Base-by-base conservation (phyloP, 106 monocot genomes). In the Iris macrosiphon region DNA sequence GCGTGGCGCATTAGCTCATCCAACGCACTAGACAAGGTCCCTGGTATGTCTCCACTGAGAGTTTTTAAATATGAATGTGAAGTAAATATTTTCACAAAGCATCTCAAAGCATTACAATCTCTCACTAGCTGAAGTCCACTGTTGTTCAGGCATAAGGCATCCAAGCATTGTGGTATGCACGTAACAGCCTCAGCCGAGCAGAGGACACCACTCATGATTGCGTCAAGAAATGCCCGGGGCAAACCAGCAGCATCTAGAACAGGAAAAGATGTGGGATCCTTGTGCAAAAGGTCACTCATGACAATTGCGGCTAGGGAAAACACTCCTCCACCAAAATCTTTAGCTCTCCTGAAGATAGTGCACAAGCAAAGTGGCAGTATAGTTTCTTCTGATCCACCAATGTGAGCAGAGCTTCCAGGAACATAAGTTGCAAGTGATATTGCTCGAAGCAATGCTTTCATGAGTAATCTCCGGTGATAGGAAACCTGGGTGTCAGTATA, bases 271-370 rank as follows among this genome's bases (percentile, higher is more conserved):
- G 80, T 84, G 15, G 89, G 89, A 72, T 89, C 89, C 63, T 84
- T 89, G 62, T 89, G 84, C 61, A 89, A 73, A 47, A 84, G 75
- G 70, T 89, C 89, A 74, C 71, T 82, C 77, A 84, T 80, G n/a
- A 84, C 84, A 71, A 55, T 83, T 37, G 83, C 80, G 27, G 80
- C 89, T 33, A 83, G 76, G 46, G 83, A 89, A 70, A 83, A 89
- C 22, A 84, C 73, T 17, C 79, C 89, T 26, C 84, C 89, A 45
- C 89, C 89, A 60, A 89, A 89, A 16, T 83, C 80, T 45, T 77
- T 89, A 21, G 68, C 74, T 63, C 70, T 89, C 52, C 61, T 73
- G 42, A 89, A 84, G 48, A 89, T 80, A 23, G 35, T 62, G 46
- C 73, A 74, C 16, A 89, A 64, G 63, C 75, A 84, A 29, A 55